Conservation (phyloP, 768 basidiomycete genomes). For the Pholiota conissans region DNA sequence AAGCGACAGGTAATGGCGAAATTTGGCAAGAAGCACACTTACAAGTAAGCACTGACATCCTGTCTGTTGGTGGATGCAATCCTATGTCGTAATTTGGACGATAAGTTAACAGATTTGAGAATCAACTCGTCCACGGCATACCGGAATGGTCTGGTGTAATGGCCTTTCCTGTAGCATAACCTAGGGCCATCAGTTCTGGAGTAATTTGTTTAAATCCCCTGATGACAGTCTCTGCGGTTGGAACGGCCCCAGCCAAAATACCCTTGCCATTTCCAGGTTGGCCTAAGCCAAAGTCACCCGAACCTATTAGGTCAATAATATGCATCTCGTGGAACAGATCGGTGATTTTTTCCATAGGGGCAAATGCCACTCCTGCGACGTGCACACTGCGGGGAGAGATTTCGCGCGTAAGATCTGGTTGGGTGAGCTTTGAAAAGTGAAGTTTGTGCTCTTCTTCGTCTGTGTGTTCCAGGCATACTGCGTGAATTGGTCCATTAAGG, state of each 20-base stretch:
- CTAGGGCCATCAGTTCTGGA: constrained; percentile 74
- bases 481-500: constrained; percentile 60
- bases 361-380: constrained; percentile 42
- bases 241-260: constrained; percentile 71
- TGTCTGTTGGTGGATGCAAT: constrained; percentile 71
- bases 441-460: constrained; percentile 63
- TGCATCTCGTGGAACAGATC: constrained; percentile 58
- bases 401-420: constrained; percentile 1
- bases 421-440: constrained; percentile 53
- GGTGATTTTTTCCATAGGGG: constrained; percentile 50
- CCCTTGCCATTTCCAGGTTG: constrained; percentile 70
- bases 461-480: constrained; percentile 66
- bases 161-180: constrained; percentile 70
- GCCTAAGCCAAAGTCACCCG: constrained; percentile 71
- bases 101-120: background rate
- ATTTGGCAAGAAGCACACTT: constrained; percentile 24
- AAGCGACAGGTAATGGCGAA: background rate
- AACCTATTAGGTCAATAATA: constrained; percentile 56
- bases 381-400: constrained; percentile 11
- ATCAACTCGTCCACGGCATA: constrained; percentile 11
- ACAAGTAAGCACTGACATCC: constrained; percentile 82
- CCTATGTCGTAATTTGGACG: constrained; percentile 31
- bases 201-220: constrained; percentile 71
- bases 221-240: constrained; percentile 71
- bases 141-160: constrained; percentile 69